These are phyloP conservation scores for Verticillium tricorpus DNA, from an alignment of 2,329 filamentous ascomycete species.

Conservation along the genomic window DNA sequence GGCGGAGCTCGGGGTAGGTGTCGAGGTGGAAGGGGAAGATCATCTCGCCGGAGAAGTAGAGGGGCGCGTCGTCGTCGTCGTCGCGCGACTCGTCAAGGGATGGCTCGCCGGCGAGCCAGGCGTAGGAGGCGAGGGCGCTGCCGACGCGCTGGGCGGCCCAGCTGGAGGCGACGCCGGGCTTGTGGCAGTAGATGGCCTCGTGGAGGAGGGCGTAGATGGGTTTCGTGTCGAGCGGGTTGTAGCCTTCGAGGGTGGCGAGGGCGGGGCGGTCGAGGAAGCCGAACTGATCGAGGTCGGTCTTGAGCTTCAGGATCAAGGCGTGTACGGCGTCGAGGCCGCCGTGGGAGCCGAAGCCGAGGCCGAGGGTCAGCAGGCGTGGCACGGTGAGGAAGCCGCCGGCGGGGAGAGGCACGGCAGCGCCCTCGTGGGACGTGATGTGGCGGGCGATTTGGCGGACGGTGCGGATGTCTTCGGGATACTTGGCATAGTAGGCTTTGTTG, in stretches of 20 bases:
- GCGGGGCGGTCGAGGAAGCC: slow-evolving; percentile 71
- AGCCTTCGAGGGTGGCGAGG: slow-evolving; percentile 62
- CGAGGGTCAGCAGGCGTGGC: slow-evolving; percentile 70
- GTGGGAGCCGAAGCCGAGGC: slow-evolving; percentile 73
- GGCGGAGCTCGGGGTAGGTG: slow-evolving; percentile 69
- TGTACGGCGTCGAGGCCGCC: slow-evolving; percentile 75
- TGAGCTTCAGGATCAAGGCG: slow-evolving; percentile 64
- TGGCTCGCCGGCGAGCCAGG: slow-evolving; percentile 42
- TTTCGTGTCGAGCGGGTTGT: slow-evolving; percentile 66
- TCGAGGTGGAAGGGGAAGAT: slow-evolving; percentile 83
- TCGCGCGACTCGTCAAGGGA: slow-evolving; percentile 19
- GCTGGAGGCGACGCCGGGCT: slow-evolving; percentile 54
- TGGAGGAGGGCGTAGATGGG: slow-evolving; percentile 85
- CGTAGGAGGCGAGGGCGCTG: slow-evolving; percentile 38
- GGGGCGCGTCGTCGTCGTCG: slow-evolving; percentile 35
- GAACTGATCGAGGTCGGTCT: slow-evolving; percentile 69
- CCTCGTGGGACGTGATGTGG: slow-evolving; percentile 55
- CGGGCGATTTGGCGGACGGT: slow-evolving; percentile 62
- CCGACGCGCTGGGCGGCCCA: slow-evolving; percentile 73
- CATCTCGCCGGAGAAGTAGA: slow-evolving; percentile 92
- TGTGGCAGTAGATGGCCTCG: slow-evolving; percentile 81
- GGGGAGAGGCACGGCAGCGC: slow-evolving; percentile 56
- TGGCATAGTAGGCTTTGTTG: slow-evolving; percentile 75
- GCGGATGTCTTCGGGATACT: slow-evolving; percentile 76
- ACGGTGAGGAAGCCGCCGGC: slow-evolving; percentile 70